A percentile compares a stretch with the other conserved stretches of the same genome.
Conservation (phyloP, 108 stramenopile genomes). For the Chaetoceros tenuissimus region DNA sequence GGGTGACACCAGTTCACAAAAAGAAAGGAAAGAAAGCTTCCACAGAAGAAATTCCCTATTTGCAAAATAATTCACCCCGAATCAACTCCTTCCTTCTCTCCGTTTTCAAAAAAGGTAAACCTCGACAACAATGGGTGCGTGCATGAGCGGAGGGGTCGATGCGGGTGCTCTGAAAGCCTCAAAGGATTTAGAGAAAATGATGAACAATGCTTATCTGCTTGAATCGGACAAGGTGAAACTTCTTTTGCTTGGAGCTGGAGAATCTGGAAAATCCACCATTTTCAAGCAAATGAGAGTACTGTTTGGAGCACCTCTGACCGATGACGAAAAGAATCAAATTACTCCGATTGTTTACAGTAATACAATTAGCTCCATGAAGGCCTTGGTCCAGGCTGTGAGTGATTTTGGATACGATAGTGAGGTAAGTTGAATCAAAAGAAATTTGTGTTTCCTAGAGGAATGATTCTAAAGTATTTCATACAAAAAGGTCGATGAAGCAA, state of each 20-base stretch:
- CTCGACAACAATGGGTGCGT: conserved; percentile 18
- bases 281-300: conserved; percentile 93
- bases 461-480: too few relatives aligned
- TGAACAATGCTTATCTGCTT: conserved; percentile 7
- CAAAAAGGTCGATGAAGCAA: conserved; percentile 23
- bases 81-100: too few relatives aligned
- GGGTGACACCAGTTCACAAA: too few relatives aligned
- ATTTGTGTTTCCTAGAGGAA: too few relatives aligned
- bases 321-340: conserved; percentile 74
- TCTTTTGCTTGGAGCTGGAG: conserved; percentile 95
- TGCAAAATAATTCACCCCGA: too few relatives aligned
- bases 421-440: too few relatives aligned
- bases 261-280: conserved; percentile 98
- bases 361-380: conserved; percentile 63
- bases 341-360: conserved; percentile 76
- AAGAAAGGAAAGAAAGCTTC: too few relatives aligned
- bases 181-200: conserved; percentile 28
- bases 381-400: conserved; percentile 57
- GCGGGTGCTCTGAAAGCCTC: conserved; percentile 28
- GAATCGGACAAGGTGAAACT: conserved; percentile 89
- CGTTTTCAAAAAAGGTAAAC: too few relatives aligned
- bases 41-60: too few relatives aligned
- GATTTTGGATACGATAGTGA: conserved; percentile 53
- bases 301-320: conserved; percentile 51
- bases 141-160: conserved; percentile 19